Evolutionary conservation across 495 filamentous ascomycete genomes (phyloP), one percentile per base, ranked within the genome.

Genomic region (Neurospora sp.): DNA sequence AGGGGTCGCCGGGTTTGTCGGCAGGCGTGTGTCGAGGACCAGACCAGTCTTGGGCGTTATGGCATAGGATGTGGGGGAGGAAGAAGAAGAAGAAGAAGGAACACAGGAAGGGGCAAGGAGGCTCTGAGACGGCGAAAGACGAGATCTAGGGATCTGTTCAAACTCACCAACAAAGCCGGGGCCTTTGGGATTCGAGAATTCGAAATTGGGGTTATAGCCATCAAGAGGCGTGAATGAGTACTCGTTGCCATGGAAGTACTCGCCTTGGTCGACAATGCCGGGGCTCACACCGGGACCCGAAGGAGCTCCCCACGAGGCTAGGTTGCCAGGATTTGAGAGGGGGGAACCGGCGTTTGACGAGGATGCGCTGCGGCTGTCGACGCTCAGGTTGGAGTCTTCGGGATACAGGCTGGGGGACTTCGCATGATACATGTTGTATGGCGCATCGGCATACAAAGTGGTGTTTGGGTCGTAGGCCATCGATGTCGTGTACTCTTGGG

Each of bases 341-440:
- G 94, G 94, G 10, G 94, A 97, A 40, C 91, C 92, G 76, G 93
- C 91, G 40, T 90, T 87, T 5, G 94, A 97, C 2, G 94, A 96
- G 18, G 92, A 87, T 14, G 91, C 90, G 18, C 93, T 96, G 37
- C 91, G 90, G 16, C 93, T 96, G 37, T 91, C 90, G 71, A 91
- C 92, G 18, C 92, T 94, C 68, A 94, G 79, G 85, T 86, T 83
- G 76, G 86, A 85, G 53, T 85, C 83, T 69, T 88, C 85, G 22
- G 79, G 73, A 73, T 83, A 86, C 71, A 82, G 75, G 68, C 80
- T 76, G 20, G 85, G 83, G 18, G 83, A 84, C 74, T 75, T 72
- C 71, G 75, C 71, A 72, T 76, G 78, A 74, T 85, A 80, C 72
- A 79, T 78, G 70, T 76, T 69, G 76, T 81, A 78, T 14, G 79